phyloP scores from a whole-genome alignment of 2,329 filamentous ascomycete genomes.

The Pseudogymnoascus sp. region DNA sequence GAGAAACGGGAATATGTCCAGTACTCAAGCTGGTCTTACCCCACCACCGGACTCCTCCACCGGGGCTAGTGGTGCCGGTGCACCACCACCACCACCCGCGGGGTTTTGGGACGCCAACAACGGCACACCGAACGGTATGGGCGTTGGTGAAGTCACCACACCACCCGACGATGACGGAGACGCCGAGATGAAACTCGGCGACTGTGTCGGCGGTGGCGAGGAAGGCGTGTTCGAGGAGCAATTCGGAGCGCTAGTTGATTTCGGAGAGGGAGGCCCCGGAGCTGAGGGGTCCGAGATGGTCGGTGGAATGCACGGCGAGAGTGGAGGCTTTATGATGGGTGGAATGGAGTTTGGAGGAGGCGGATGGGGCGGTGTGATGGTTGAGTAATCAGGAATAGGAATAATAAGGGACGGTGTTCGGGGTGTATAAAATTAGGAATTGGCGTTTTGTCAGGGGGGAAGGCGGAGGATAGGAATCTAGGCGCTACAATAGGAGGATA shows the following conservation, averaged over 20 bases:
- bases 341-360: neutral
- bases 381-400: neutral
- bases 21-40: neutral
- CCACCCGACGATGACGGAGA: neutral
- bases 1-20: neutral
- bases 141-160: neutral
- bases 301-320: neutral
- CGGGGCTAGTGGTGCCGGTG: neutral
- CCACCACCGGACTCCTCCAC: neutral
- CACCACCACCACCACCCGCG: neutral
- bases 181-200: neutral
- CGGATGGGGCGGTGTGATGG: neutral
- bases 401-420: neutral
- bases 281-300: neutral
- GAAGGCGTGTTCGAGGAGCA: conserved; percentile 2
- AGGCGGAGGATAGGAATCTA: no score
- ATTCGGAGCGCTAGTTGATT: conserved; percentile 9
- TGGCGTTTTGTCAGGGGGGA: neutral
- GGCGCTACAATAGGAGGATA: no score
- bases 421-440: neutral
- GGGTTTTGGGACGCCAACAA: neutral
- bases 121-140: neutral
- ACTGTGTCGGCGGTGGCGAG: neutral
- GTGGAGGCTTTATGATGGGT: neutral
- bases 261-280: neutral